Conservation (phyloP, 768 basidiomycete species). For the Wakefieldia striispora region DNA sequence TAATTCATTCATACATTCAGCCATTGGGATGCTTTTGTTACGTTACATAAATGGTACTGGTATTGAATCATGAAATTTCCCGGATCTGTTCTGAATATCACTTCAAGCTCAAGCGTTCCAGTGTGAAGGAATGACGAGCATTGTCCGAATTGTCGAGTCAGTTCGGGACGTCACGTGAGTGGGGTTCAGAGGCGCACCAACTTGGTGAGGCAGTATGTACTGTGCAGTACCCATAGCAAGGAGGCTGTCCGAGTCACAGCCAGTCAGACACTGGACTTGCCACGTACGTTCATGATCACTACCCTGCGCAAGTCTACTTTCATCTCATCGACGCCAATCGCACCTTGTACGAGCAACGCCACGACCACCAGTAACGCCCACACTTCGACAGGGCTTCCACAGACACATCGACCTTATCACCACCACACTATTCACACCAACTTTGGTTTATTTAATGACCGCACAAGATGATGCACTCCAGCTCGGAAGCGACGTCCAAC, state of each 20-base stretch:
- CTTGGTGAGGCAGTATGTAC: too few species aligned
- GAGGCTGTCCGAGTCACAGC: constrained; percentile 2
- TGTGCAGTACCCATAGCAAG: too few species aligned
- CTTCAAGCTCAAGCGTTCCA: too few species aligned
- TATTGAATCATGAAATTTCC: too few species aligned
- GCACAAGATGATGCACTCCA: constrained; percentile 32
- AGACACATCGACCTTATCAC: background rate
- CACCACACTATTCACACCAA: background rate
- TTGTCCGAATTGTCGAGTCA: too few species aligned
- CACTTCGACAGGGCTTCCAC: too few species aligned
- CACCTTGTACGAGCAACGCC: background rate
- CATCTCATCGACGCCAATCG: background rate
- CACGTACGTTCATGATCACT: background rate
- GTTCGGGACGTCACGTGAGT: background rate
- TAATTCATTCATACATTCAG: too few species aligned
- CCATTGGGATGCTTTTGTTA: background rate
- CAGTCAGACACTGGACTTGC: background rate
- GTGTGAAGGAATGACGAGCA: too few species aligned
- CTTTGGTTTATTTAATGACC: constrained; percentile 16
- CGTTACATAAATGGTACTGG: background rate
- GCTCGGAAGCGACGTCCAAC: constrained; percentile 35
- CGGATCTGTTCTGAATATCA: too few species aligned
- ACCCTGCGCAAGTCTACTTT: background rate
- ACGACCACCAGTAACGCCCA: background rate
- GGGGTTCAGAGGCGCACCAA: too few species aligned